phyloP scores from a whole-genome alignment of 305 asterid species.

The Striga hermonthica region DNA sequence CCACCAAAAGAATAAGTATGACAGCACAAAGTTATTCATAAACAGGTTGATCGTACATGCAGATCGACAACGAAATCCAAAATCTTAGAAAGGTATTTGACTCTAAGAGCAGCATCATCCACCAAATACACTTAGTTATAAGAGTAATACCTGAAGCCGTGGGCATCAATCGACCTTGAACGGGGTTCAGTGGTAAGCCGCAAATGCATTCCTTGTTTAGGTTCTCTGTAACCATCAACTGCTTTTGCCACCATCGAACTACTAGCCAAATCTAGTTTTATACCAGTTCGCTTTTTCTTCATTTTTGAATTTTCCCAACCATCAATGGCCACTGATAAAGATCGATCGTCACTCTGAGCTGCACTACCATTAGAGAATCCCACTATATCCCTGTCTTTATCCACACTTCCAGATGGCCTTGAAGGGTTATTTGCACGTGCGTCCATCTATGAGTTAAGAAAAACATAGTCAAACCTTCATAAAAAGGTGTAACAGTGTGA shows the following conservation, averaged over 20 bases:
- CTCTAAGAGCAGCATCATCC: slow-evolving; percentile 15
- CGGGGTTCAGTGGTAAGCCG: slow-evolving; percentile 63
- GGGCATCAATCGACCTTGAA: slow-evolving; percentile 64
- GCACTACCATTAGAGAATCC: slow-evolving; percentile 55
- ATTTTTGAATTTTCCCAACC: slow-evolving; percentile 93
- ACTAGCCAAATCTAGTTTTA: slow-evolving; percentile 63
- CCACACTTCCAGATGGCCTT: slow-evolving; percentile 56
- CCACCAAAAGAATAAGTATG: no score
- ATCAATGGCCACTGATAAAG: slow-evolving; percentile 55
- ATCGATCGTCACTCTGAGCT: slow-evolving; percentile 61
- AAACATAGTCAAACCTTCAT: slow-evolving; percentile 31
- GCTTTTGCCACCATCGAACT: slow-evolving; percentile 49
- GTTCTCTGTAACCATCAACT: slow-evolving; percentile 65
- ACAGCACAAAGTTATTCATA: no score
- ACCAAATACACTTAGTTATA: slow-evolving; percentile 25
- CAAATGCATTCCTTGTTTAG: slow-evolving; percentile 69
- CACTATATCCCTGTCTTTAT: slow-evolving; percentile 66
- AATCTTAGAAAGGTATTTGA: slow-evolving; percentile 3
- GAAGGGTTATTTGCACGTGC: slow-evolving; percentile 55
- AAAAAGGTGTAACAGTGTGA: slow-evolving; percentile 14
- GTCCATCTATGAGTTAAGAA: slow-evolving; percentile 52
- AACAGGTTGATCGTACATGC: neutral
- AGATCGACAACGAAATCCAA: slow-evolving; percentile 23
- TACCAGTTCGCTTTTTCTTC: slow-evolving; percentile 92
- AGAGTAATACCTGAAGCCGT: slow-evolving; percentile 64